Base-by-base conservation (phyloP, 2,329 filamentous ascomycete species). In the Diaporthe citrichinensis region DNA sequence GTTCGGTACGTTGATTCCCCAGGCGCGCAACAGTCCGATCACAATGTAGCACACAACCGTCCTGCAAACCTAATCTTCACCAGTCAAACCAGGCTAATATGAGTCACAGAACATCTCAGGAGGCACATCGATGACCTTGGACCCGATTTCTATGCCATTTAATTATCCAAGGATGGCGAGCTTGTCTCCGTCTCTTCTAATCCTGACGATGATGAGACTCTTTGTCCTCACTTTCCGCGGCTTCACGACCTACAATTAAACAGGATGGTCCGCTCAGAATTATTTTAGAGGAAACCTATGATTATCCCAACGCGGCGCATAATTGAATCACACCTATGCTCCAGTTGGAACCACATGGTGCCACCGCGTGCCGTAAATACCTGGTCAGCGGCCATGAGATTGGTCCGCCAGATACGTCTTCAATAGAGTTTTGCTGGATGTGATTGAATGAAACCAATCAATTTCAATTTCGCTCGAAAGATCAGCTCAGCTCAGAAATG, bases 351-450 rank as follows among this genome's bases (percentile, higher is more conserved):
- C 10, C 36, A 39, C 12, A 12, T 12, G 36, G 36, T 39, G 10
- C 36, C 36, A 39, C 4, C 3, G 14, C 3, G 1, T 39, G 36
- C 36, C 36, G 36, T 39, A 39, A 3, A 3, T 3, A 39, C 34
- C 34, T 39, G 4, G 41, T 8, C 41, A 44, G 15, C 17, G 15
- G 17, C 41, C 41, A 8, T 44, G 6, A 44, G 5, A 4, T 44
- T 44, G 15, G 15, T 44, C 41, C 4, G 20, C 41, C 14, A 44
- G 0, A 0, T 44, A 20, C 17, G 5, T 17, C 17, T 44, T 44
- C 8, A 5, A 14, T 12, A 14, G 15, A 7, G 0, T 2, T 20
- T 20, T 1, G 3, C 41, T 44, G 14, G 41, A 44, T 0, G 6
- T 7, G 41, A 15, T 44, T 20, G 3, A 20, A 44, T 44, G 6